Evolutionary conservation across 768 basidiomycete genomes (phyloP).

Genomic region (Rhodosporidiobolus sp.): DNA sequence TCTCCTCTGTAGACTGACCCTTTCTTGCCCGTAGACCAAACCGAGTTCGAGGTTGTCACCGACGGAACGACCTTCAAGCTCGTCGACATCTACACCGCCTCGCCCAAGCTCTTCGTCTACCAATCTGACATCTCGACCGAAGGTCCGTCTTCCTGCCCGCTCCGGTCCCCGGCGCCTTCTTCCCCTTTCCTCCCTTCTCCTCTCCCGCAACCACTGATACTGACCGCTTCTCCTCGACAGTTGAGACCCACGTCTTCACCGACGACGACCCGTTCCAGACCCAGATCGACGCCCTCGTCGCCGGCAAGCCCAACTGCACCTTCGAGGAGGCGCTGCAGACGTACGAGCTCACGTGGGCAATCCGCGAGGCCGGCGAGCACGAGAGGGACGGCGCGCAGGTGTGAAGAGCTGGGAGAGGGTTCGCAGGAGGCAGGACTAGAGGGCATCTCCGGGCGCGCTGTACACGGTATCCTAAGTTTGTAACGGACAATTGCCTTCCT

Average conservation of each 20-base stretch:
- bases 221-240: constrained; percentile 41
- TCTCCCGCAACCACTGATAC: neutral
- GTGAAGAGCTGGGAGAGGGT: neutral
- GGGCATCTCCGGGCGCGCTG: too few relatives aligned
- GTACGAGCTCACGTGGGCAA: constrained; percentile 40
- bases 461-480: too few relatives aligned
- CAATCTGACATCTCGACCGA: neutral
- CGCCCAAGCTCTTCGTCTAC: constrained; percentile 17
- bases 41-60: constrained; percentile 33
- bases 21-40: too few relatives aligned
- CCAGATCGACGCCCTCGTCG: constrained; percentile 27
- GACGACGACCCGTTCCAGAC: constrained; percentile 76
- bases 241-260: constrained; percentile 66
- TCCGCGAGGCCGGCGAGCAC: constrained; percentile 30
- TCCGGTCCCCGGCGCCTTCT: too few relatives aligned
- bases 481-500: too few relatives aligned
- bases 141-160: neutral
- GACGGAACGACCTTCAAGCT: constrained; percentile 34
- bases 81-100: constrained; percentile 15
- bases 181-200: neutral
- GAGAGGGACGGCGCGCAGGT: constrained; percentile 3
- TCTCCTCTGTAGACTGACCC: too few relatives aligned
- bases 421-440: too few relatives aligned
- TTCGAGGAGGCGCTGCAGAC: constrained; percentile 35
- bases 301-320: constrained; percentile 21